Evolutionary conservation across 2,329 filamentous ascomycete species (phyloP).

Genomic region (Pyricularia grisea): DNA sequence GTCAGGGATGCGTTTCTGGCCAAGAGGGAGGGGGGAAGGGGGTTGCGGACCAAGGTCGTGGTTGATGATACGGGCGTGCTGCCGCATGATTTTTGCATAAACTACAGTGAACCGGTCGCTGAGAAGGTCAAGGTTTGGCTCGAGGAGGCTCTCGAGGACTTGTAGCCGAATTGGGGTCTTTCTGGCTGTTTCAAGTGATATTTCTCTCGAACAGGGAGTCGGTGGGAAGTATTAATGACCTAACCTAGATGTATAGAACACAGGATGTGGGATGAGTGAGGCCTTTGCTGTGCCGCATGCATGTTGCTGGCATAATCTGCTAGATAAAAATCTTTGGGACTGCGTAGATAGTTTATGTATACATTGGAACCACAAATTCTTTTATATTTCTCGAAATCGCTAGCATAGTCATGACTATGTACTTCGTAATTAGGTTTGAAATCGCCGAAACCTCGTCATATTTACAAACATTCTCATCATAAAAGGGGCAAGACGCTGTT

Average conservation of each 20-base stretch:
- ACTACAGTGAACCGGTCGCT: constrained; percentile 38
- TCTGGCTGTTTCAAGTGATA: neutral
- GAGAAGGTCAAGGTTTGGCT: constrained; percentile 38
- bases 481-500: neutral
- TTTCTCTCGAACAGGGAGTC: neutral
- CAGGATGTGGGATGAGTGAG: neutral
- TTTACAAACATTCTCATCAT: too few relatives aligned
- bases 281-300: neutral
- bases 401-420: too few relatives aligned
- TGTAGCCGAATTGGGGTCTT: neutral
- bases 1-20: constrained; percentile 47
- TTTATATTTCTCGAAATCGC: too few relatives aligned
- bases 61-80: constrained; percentile 43
- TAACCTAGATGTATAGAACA: neutral
- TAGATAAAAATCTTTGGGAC: neutral
- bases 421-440: too few relatives aligned
- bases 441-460: too few relatives aligned
- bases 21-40: constrained; percentile 19
- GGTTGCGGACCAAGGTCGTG: constrained; percentile 34
- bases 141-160: constrained; percentile 33
- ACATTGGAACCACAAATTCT: too few relatives aligned
- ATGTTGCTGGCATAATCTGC: neutral
- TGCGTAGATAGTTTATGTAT: too few relatives aligned
- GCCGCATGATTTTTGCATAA: constrained; percentile 52
- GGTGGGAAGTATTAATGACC: neutral